A percentile compares a stretch with the other conserved stretches of the same genome.
Conservation (phyloP, 1,139 yeast genomes). For the Pichiaceae sp. region DNA sequence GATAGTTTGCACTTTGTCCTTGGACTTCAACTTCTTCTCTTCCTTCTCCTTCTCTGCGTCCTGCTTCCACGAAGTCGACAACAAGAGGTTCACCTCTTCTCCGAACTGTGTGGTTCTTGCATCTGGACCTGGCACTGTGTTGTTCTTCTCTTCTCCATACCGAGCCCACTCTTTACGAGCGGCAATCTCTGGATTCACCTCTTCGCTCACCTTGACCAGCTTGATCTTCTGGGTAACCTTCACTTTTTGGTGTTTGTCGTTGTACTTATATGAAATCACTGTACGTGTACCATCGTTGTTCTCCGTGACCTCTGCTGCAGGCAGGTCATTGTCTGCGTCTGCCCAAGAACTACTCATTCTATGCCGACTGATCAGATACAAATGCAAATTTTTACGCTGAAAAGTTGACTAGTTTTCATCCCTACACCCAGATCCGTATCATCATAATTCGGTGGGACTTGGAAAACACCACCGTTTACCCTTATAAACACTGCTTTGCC, state of each 20-base stretch:
- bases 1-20: slow-evolving; percentile 35
- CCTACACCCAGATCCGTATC: too few species aligned
- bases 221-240: slow-evolving; percentile 80
- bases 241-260: slow-evolving; percentile 76
- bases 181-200: slow-evolving; percentile 72
- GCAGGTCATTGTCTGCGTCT: slow-evolving; percentile 53
- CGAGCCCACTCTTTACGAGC: slow-evolving; percentile 66
- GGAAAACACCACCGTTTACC: too few species aligned
- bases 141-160: slow-evolving; percentile 75
- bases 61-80: slow-evolving; percentile 63
- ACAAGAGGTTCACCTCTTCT: slow-evolving; percentile 57
- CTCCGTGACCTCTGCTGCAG: slow-evolving; percentile 61
- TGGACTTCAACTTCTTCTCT: slow-evolving; percentile 45
- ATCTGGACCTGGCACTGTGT: slow-evolving; percentile 75
- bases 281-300: slow-evolving; percentile 89
- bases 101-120: slow-evolving; percentile 83
- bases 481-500: too few species aligned
- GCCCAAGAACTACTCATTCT: slow-evolving; percentile 37
- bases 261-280: slow-evolving; percentile 67
- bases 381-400: too few species aligned
- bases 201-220: slow-evolving; percentile 70
- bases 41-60: slow-evolving; percentile 57
- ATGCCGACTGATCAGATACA: not conserved
- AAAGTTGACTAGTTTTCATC: too few species aligned
- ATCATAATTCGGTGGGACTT: too few species aligned